Base-by-base conservation (phyloP, 805 yeast genomes). In the Wickerhamomyces tratensis region DNA sequence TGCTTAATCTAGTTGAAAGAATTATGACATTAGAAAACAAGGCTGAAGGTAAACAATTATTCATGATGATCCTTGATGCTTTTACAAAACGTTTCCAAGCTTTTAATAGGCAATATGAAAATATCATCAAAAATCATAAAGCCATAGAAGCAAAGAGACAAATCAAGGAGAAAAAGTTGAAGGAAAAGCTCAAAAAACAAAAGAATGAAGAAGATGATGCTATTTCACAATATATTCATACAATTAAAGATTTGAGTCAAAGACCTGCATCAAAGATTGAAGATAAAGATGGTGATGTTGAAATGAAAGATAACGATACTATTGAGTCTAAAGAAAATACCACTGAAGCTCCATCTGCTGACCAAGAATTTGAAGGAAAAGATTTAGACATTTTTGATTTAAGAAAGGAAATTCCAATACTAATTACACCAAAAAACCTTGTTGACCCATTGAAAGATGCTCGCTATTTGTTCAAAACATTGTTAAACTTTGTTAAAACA, bases 401-500 rank as follows among this genome's bases (percentile, higher is more conserved):
- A 14, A 70, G 66, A 42, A 61, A 66, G 44, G 60, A 65, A 35
- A 59, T 69, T 4, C 91, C 95, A 5, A 81, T 89, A 15, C 63
- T 77, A 25, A 61, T 82, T 1, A 63, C 76, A 9, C 76, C 76
- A 34, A 69, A 63, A 4, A 56, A 72, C 1, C 64, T 62, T 10
- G 65, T 69, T 20, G 91, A 85, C 49, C 86, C 89, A 12, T 66
- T 86, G 41, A 87, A 87, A 52, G 96, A 89, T 57, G 91, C 96
- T 1, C 76, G 94, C 37, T 86, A 85, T 52, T 65, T 93, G 30
- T 87, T 88, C 73, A 77, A 91, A 49, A 88, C 95, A 5, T 65
- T 94, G 42, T 77, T 93, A 82, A 84, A 89, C 5, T 93, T 93
- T 57, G 67, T 93, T 54, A 87, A 89, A 58, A 86, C 96, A 0